phyloP scores from a whole-genome alignment of 2,329 filamentous ascomycete species.

The Arthrobotrys sinensis region DNA sequence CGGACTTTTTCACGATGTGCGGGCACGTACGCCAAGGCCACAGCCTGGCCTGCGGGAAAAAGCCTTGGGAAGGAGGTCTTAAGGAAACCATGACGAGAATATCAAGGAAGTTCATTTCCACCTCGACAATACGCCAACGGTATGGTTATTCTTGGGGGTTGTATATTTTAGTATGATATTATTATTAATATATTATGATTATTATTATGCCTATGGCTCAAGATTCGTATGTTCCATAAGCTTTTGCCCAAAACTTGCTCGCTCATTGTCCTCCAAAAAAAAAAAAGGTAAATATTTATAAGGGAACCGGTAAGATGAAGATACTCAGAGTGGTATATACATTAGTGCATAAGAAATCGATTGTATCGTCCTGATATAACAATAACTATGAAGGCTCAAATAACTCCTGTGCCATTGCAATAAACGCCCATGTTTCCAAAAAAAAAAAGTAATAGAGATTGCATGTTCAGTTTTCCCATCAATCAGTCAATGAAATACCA shows the following conservation, averaged over 20 bases:
- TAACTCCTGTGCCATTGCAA: background rate
- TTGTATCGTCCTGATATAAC: background rate
- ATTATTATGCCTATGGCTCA: background rate
- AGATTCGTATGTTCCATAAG: background rate
- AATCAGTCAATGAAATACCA: conserved; percentile 1
- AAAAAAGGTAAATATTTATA: background rate
- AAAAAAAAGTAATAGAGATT: conserved; percentile 3
- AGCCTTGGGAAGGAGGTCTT: too few relatives aligned
- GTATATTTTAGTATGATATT: background rate
- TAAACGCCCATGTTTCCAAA: background rate
- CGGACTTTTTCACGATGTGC: too few relatives aligned
- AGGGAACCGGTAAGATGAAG: background rate
- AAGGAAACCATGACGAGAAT: conserved; percentile 97
- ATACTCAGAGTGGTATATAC: background rate
- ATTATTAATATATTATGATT: background rate
- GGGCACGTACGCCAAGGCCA: too few relatives aligned
- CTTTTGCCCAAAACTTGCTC: background rate
- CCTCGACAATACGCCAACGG: conserved; percentile 89
- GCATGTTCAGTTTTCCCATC: conserved; percentile 17
- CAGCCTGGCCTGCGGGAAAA: too few relatives aligned
- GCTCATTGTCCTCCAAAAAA: background rate
- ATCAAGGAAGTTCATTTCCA: conserved; percentile 98
- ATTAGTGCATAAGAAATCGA: background rate
- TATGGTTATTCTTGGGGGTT: too few relatives aligned
- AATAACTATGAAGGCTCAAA: background rate